phyloP scores from a whole-genome alignment of 257 asterid genomes.

The Buddleja alternifolia region DNA sequence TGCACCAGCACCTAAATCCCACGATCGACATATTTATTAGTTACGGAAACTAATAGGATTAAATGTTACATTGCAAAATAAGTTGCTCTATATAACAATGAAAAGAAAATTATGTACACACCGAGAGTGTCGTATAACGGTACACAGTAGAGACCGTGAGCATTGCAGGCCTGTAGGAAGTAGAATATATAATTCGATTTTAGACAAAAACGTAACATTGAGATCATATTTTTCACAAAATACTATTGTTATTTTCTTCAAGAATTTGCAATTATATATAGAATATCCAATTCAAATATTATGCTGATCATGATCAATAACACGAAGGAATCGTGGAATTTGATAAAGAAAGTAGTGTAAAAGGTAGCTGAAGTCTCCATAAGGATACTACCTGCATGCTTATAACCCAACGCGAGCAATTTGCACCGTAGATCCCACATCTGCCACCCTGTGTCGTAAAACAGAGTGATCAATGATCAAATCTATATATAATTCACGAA shows the following conservation, averaged over 20 bases:
- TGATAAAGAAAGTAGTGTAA: no score
- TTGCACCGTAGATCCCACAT: conserved; percentile 86
- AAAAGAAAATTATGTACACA: no score
- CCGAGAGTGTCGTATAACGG: conserved; percentile 88
- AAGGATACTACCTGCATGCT: conserved; percentile 74
- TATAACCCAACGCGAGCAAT: conserved; percentile 76
- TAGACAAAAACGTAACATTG: not conserved
- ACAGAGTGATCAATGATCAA: not conserved
- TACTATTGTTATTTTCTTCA: no score
- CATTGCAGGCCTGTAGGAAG: conserved; percentile 79
- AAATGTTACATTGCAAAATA: no score
- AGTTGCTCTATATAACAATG: no score
- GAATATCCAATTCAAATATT: no score
- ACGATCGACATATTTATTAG: no score
- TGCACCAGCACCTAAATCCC: conserved; percentile 73
- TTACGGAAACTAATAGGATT: no score
- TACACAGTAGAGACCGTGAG: conserved; percentile 70
- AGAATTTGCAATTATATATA: no score
- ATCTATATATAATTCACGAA: not conserved
- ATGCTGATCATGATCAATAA: no score
- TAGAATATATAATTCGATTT: not conserved
- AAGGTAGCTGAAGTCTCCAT: no score
- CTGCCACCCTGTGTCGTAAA: conserved; percentile 56
- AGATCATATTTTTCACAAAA: not conserved
- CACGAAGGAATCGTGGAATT: no score